Percentiles rank a stretch among this genome's conserved stretches.
Evolutionary conservation across 1,284 basidiomycete genomes (phyloP).

Genomic region (Ceraceosorus guamensis): DNA sequence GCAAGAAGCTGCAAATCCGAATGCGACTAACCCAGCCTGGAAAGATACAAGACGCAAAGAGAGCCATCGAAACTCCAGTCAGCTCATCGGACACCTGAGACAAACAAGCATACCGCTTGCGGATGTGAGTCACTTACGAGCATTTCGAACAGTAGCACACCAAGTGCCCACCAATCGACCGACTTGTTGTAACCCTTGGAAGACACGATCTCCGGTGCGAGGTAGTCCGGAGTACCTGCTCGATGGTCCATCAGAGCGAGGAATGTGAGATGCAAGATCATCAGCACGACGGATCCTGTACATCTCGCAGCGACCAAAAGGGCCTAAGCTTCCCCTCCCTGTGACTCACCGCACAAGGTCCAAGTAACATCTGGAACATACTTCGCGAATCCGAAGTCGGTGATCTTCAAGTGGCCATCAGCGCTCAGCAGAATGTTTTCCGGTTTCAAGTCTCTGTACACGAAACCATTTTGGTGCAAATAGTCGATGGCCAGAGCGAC

Average conservation of each 20-base stretch:
- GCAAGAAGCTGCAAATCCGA: no score
- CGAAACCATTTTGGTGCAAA: conserved; percentile 80
- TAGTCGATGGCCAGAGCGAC: conserved; percentile 91
- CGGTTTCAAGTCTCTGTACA: conserved; percentile 95
- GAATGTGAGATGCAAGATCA: neutral
- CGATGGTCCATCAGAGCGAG: neutral
- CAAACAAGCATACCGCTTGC: neutral
- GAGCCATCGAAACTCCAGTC: no score
- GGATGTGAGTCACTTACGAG: conserved; percentile 47
- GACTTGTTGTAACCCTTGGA: conserved; percentile 92
- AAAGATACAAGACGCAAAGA: no score
- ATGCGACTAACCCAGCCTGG: no score
- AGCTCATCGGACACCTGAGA: no score
- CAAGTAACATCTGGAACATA: conserved; percentile 81
- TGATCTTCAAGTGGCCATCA: conserved; percentile 95
- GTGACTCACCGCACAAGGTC: conserved; percentile 70
- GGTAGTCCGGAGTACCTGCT: conserved; percentile 67
- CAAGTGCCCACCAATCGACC: conserved; percentile 98
- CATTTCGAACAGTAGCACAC: conserved; percentile 69
- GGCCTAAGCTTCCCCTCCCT: no score
- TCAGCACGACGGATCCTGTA: neutral
- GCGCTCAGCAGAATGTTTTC: conserved; percentile 89
- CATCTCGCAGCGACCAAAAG: neutral
- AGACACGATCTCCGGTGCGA: conserved; percentile 57
- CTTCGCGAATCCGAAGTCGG: conserved; percentile 97